Conservation (phyloP, 148 eudicot genomes). For the Vaccinium myrtillus region DNA sequence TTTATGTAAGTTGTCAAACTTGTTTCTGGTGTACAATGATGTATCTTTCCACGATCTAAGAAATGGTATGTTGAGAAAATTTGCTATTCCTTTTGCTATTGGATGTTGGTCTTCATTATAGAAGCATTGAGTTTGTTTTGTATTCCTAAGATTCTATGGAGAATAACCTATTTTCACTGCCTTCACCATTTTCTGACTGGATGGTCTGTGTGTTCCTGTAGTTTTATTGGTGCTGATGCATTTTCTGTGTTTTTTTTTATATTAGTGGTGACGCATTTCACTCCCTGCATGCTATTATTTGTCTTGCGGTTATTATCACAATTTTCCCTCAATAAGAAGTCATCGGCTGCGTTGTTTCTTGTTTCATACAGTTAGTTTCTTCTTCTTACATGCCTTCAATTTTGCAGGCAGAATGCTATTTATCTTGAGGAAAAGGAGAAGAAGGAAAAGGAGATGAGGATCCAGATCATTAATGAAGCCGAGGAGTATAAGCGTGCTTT, state of each 20-base stretch:
- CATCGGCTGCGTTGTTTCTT: neutral
- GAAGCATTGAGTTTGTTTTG: neutral
- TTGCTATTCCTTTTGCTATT: neutral
- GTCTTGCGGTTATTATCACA: neutral
- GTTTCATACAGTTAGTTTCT: neutral
- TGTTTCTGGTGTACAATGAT: neutral
- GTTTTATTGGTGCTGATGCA: neutral
- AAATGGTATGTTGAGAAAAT: neutral
- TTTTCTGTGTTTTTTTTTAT: neutral
- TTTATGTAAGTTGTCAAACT: neutral
- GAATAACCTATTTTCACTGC: neutral
- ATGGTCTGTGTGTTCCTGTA: neutral
- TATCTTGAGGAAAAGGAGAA: slow-evolving; percentile 80
- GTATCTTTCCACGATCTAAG: neutral
- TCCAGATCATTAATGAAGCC: slow-evolving; percentile 69
- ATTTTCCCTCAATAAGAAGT: neutral
- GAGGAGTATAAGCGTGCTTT: slow-evolving; percentile 66
- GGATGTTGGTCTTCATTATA: neutral
- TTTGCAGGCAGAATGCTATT: slow-evolving; percentile 64
- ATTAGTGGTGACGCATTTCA: neutral
- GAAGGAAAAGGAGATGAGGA: slow-evolving; percentile 66
- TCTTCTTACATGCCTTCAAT: neutral
- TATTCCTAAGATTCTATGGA: neutral
- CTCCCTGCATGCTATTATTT: neutral
- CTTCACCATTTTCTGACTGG: neutral